A percentile compares a stretch with the other conserved stretches of the same genome.
These are phyloP conservation scores for Penicillium herquei DNA, from an alignment of 495 filamentous ascomycete genomes.

Conservation along the genomic window DNA sequence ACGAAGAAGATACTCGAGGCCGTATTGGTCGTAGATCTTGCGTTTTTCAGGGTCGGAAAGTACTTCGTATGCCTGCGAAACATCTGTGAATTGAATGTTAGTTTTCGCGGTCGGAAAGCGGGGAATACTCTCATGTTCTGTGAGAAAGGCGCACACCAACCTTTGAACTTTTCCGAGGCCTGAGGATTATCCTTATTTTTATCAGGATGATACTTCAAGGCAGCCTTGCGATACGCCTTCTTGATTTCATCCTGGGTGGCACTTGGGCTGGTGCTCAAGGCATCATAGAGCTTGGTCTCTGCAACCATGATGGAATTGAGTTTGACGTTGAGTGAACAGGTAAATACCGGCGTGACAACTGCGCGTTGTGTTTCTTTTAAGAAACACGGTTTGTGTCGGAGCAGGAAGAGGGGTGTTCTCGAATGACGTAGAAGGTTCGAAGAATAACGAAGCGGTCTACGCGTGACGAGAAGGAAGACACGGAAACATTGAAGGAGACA, in stretches of 20 bases:
- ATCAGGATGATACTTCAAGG: constrained; percentile 92
- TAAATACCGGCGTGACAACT: too few species aligned
- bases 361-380: too few species aligned
- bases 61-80: constrained; percentile 96
- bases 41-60: constrained; percentile 96
- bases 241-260: constrained; percentile 93
- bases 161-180: constrained; percentile 86
- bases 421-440: constrained; percentile 46
- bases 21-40: constrained; percentile 92
- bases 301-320: constrained; percentile 65
- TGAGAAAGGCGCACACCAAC: constrained; percentile 25
- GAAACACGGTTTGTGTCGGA: background rate
- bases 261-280: constrained; percentile 69
- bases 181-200: constrained; percentile 92
- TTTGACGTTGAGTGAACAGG: constrained; percentile 1
- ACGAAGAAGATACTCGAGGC: constrained; percentile 86
- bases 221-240: constrained; percentile 92
- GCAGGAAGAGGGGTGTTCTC: constrained; percentile 18
- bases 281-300: constrained; percentile 84
- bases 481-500: background rate
- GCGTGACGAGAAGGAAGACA: background rate
- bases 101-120: constrained; percentile 7
- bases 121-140: background rate
- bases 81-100: constrained; percentile 51
- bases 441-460: constrained; percentile 1